These are phyloP conservation scores for Fusarium zealandicum DNA, from an alignment of 2,329 filamentous ascomycete species.

Conservation along the genomic window DNA sequence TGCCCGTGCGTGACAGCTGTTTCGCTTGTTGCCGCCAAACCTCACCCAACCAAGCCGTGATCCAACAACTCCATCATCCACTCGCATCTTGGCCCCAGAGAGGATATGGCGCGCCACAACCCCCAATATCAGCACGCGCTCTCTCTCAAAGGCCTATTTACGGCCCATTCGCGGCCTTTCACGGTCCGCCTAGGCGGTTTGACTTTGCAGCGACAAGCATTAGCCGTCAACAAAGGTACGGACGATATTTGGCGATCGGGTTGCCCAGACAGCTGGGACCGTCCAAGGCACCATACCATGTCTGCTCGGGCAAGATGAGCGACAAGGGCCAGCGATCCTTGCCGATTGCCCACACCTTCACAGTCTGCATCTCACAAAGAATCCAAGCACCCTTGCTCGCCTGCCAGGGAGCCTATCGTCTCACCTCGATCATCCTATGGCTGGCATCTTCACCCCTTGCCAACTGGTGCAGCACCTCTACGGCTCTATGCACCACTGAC, in stretches of 20 bases:
- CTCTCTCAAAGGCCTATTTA: background rate
- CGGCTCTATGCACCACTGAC: slow-evolving; percentile 23
- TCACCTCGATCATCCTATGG: slow-evolving; percentile 1
- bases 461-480: slow-evolving; percentile 26
- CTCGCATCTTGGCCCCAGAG: slow-evolving; percentile 38
- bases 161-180: slow-evolving; percentile 18
- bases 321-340: slow-evolving; percentile 21
- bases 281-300: background rate
- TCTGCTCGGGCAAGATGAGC: slow-evolving; percentile 12
- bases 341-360: slow-evolving; percentile 20
- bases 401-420: slow-evolving; percentile 2
- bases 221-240: slow-evolving; percentile 14
- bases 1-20: slow-evolving; percentile 33
- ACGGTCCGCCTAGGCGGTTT: slow-evolving; percentile 8
- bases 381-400: slow-evolving; percentile 10
- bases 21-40: slow-evolving; percentile 36
- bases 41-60: slow-evolving; percentile 25
- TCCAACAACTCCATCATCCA: slow-evolving; percentile 23
- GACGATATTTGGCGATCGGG: slow-evolving; percentile 13
- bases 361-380: slow-evolving; percentile 21
- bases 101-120: slow-evolving; percentile 22
- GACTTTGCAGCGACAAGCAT: slow-evolving; percentile 19
- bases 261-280: slow-evolving; percentile 29
- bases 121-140: slow-evolving; percentile 4
- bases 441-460: slow-evolving; percentile 28